These are phyloP conservation scores for Citrullus amarus DNA, from an alignment of 306 rosid species.

Conservation along the genomic window DNA sequence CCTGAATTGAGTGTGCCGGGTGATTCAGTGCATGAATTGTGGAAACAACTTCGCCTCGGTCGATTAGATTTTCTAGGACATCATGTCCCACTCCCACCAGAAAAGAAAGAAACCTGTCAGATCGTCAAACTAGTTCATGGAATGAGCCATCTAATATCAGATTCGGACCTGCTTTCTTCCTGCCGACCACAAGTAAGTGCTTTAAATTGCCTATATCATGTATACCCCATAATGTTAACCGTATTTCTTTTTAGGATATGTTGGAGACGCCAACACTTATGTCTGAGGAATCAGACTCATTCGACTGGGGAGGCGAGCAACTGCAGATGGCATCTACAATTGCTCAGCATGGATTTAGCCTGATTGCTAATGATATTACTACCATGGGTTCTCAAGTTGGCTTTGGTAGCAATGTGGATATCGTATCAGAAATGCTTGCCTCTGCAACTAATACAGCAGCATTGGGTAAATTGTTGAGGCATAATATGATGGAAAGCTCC, in stretches of 20 bases:
- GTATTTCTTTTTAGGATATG: constrained; percentile 35
- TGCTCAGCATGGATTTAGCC: constrained; percentile 72
- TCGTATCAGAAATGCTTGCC: constrained; percentile 53
- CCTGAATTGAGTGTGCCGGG: constrained; percentile 18
- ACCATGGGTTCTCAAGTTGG: constrained; percentile 38
- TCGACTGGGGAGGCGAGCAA: constrained; percentile 44
- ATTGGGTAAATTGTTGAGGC: constrained; percentile 46
- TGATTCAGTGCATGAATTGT: constrained; percentile 38
- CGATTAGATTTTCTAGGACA: constrained; percentile 43
- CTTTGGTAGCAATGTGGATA: constrained; percentile 28
- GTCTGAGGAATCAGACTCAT: constrained; percentile 34
- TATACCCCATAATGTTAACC: constrained; percentile 13
- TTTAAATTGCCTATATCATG: background rate
- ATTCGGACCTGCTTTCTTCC: constrained; percentile 45
- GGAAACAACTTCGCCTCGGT: constrained; percentile 47
- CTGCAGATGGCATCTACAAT: constrained; percentile 47
- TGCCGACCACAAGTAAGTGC: constrained; percentile 44
- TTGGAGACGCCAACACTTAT: constrained; percentile 33
- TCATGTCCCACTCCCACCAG: constrained; percentile 24
- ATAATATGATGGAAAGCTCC: constrained; percentile 14
- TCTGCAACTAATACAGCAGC: constrained; percentile 35
- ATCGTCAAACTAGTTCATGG: constrained; percentile 43
- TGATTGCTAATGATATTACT: constrained; percentile 37
- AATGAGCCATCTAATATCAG: constrained; percentile 60
- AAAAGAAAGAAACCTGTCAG: constrained; percentile 30